These are phyloP conservation scores for Rubroboletus satanas DNA, from an alignment of 768 basidiomycete genomes.

Conservation along the genomic window DNA sequence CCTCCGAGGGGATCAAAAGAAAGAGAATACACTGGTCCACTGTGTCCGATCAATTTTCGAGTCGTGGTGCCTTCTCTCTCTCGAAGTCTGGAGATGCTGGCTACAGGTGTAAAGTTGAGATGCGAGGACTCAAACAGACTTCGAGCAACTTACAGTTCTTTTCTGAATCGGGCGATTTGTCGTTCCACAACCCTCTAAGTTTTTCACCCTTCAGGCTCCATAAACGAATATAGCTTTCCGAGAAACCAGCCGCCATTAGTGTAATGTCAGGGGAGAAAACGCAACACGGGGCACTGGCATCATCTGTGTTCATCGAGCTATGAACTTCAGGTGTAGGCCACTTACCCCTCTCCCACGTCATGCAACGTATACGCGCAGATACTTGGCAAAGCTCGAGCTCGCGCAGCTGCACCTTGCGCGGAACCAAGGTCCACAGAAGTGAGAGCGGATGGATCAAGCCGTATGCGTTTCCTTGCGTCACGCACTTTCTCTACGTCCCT, in stretches of 20 bases:
- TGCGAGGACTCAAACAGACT: neutral
- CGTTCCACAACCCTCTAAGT: constrained; percentile 70
- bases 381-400: constrained; percentile 77
- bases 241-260: constrained; percentile 90
- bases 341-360: constrained; percentile 92
- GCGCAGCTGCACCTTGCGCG: constrained; percentile 49
- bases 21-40: constrained; percentile 92
- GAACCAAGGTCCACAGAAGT: constrained; percentile 54
- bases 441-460: constrained; percentile 72
- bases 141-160: constrained; percentile 57
- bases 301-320: constrained; percentile 9
- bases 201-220: constrained; percentile 96
- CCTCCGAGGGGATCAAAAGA: constrained; percentile 91
- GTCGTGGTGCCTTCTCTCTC: constrained; percentile 80
- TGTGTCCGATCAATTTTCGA: constrained; percentile 95
- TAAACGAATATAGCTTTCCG: constrained; percentile 90
- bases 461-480: constrained; percentile 89
- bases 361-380: constrained; percentile 95
- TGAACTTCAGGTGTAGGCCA: neutral
- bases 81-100: constrained; percentile 52
- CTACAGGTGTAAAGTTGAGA: constrained; percentile 35
- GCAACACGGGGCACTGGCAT: constrained; percentile 70
- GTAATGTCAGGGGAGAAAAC: constrained; percentile 90
- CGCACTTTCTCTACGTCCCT: constrained; percentile 86
- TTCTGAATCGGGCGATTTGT: constrained; percentile 62